Evolutionary conservation across 306 rosid species (phyloP), one percentile per base, ranked within the genome.

Genomic region (Fragaria iinumae): DNA sequence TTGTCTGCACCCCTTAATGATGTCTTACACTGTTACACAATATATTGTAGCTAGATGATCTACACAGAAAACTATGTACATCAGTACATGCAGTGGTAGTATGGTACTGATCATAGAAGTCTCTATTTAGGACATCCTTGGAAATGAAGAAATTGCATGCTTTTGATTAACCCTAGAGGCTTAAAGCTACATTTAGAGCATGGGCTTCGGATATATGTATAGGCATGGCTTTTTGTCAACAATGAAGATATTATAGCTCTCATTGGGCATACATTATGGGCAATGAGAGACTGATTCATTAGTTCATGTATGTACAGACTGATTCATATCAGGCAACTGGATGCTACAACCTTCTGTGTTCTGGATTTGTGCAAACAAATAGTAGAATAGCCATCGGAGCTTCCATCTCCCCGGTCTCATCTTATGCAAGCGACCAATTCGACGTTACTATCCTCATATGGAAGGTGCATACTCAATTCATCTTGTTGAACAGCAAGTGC

Each of bases 301-400:
- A 8, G 45, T 4, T 41, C 12, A 50, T 71, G 70, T 90, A 89
- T 18, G 55, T 69, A 68, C 96, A 95, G 99, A 83, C 89, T 48
- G 99, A 95, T 72, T 80, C 97, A 17, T 95, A 92, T 77, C 89
- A 90, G 68, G 91, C 97, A 50, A 95, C 99, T 0, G 97, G 99
- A 12, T 95, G 99, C 88, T 95, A 95, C 89, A 95, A 95, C 75
- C 97, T 95, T 57, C 80, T 95, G 2, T 95, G 99, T 71, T 49
- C 99, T 0, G 97, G 99, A 8, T 95, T 95, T 87, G 80, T 95
- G 2, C 99, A 95, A 86, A 89, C 97, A 53, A 89, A 89, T 69
- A 87, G 88, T 64, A 88, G 78, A 70, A 84, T 95, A 57, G 98
- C 97, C 60, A 92, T 95, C 9, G 99, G 99, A 83, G 99, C 99